phyloP scores from a whole-genome alignment of 2,329 filamentous ascomycete genomes.

The Alternaria brassicicola region DNA sequence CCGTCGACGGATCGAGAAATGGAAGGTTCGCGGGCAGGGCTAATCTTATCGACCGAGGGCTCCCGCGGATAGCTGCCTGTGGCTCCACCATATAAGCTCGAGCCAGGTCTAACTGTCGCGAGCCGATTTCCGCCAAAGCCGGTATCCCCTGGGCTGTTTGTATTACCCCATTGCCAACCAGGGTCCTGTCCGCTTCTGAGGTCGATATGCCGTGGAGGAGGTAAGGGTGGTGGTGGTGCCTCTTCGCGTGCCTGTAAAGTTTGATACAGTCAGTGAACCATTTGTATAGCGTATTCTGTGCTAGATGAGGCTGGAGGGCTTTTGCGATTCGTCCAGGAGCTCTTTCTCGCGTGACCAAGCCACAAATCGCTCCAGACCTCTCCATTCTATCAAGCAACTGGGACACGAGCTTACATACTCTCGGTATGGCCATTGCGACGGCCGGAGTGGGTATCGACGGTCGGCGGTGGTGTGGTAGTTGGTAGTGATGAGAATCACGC shows the following conservation, averaged over 20 bases:
- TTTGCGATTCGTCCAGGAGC: not conserved
- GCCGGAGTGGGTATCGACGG: constrained; percentile 48
- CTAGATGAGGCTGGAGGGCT: not conserved
- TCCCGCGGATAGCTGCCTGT: constrained; percentile 30
- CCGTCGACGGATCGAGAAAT: constrained; percentile 46
- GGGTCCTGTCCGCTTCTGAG: constrained; percentile 64
- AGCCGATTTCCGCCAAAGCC: constrained; percentile 55
- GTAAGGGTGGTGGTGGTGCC: constrained; percentile 68
- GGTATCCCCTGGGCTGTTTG: constrained; percentile 58
- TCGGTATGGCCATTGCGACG: constrained; percentile 67
- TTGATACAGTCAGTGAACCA: constrained; percentile 5
- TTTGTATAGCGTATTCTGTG: not conserved
- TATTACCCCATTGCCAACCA: constrained; percentile 68
- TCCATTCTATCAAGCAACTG: not conserved
- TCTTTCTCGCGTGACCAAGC: not conserved
- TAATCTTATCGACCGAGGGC: constrained; percentile 39
- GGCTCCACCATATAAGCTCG: constrained; percentile 52
- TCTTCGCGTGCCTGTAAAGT: constrained; percentile 53
- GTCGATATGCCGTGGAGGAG: constrained; percentile 65
- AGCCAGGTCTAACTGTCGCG: constrained; percentile 54
- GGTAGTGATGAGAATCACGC: constrained; percentile 49
- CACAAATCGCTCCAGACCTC: not conserved
- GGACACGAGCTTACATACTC: constrained; percentile 31
- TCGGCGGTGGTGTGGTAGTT: constrained; percentile 40
- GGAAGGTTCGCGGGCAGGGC: constrained; percentile 48